Base-by-base conservation (phyloP, 208 protist genomes). In the Trypanosoma melophagium region DNA sequence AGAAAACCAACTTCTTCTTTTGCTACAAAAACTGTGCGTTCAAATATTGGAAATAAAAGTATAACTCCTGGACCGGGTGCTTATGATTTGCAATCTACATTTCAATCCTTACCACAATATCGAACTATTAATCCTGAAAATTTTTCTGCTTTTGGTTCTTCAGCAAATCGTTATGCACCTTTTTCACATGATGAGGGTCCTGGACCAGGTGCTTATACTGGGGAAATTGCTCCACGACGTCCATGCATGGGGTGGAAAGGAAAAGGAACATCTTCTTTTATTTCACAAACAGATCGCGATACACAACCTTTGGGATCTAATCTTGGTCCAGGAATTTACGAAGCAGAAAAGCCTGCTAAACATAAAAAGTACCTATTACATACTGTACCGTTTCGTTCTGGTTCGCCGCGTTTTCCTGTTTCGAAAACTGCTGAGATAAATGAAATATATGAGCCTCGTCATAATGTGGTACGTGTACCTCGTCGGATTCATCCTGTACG, bases 1-100 rank as follows among this genome's bases (percentile, higher is more conserved):
- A 64, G 51, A 21, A 96, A 96, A 62, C 90, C 87, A 16, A 87
- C 87, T 19, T 91, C 81, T 24, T 86, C 88, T 79, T 96, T 96
- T 76, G 80, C 79, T 17, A 87, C 87, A 0, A 92, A 86, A 31
- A 90, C 80, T 14, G 60, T 71, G 16, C 72, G 90, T 25, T 67
- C 64, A 17, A 66, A 64, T 0, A 41, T 60, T 42, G 38, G 41
- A 21, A 65, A 45, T 25, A 21, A 64, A 40, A 79, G 9, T 16
- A 70, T 76, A 41, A 77, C 54, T 31, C 90, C 90, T 13, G 90
- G 87, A 7, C 90, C 87, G n/a, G 90, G 90, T 12, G 65, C 77
- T 22, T 96, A 94, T 75, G 59, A 91, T 41, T 54, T 84, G 38
- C 74, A 73, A 19, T 71, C 67, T 14, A 49, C 35, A 16, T 69